Conservation (phyloP, 495 filamentous ascomycete genomes). For the Penicillium cinerascens region DNA sequence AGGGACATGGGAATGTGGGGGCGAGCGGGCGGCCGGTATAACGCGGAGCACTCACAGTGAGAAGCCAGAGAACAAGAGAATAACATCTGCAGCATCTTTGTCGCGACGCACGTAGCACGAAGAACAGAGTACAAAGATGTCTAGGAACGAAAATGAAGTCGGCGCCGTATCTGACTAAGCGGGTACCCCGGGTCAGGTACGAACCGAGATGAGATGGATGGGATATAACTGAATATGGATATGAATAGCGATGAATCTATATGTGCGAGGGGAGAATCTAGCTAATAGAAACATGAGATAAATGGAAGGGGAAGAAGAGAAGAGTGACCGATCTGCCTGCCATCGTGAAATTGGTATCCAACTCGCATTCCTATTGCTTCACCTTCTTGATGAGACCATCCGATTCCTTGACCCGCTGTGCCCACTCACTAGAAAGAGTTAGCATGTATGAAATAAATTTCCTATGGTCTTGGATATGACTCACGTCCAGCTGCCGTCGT, state of each 20-base stretch:
- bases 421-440: conserved; percentile 62
- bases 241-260: conserved; percentile 2
- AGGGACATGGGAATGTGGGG: conserved; percentile 40
- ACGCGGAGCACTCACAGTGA: conserved; percentile 33
- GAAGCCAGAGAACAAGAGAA: conserved; percentile 23
- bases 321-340: neutral
- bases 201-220: neutral
- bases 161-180: neutral
- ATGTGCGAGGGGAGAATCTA: neutral
- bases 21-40: conserved; percentile 12
- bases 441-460: conserved; percentile 9
- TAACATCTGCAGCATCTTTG: conserved; percentile 45
- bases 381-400: conserved; percentile 59
- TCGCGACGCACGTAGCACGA: conserved; percentile 3
- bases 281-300: neutral
- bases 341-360: neutral
- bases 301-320: neutral
- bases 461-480: conserved; percentile 30
- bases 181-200: neutral
- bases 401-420: conserved; percentile 59
- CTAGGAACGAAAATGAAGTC: neutral
- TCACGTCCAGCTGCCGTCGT: conserved; percentile 98
- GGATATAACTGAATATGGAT: conserved; percentile 1
- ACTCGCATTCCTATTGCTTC: conserved; percentile 15
- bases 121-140: neutral